A percentile compares a stretch with the other conserved stretches of the same genome.
phyloP scores from a whole-genome alignment of 768 basidiomycete species.

The Mycena olivaceomarginata region DNA sequence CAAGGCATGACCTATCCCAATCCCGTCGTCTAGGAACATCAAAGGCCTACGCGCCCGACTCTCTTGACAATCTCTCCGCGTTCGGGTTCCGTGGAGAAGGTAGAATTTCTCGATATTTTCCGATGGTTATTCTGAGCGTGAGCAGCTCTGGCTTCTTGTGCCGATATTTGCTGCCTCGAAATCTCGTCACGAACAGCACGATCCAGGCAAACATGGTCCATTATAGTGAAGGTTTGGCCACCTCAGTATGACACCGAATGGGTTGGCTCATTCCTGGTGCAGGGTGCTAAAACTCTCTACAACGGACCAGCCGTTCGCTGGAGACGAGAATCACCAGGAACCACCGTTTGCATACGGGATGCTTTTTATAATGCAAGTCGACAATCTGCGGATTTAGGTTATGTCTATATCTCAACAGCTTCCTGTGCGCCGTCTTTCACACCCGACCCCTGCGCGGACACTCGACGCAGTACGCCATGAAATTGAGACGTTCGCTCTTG shows the following conservation, averaged over 20 bases:
- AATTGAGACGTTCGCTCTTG: constrained; percentile 82
- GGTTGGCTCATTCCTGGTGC: constrained; percentile 3
- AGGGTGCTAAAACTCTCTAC: constrained; percentile 84
- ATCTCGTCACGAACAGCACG: constrained; percentile 84
- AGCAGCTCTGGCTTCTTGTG: constrained; percentile 89
- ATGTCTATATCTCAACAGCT: constrained; percentile 66
- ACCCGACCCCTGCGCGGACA: constrained; percentile 75
- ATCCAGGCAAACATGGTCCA: constrained; percentile 82
- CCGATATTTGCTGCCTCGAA: constrained; percentile 87
- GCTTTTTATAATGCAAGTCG: constrained; percentile 89
- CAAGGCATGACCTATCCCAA: constrained; percentile 8
- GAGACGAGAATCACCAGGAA: constrained; percentile 84
- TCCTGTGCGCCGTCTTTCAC: constrained; percentile 86
- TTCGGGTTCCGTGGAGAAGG: constrained; percentile 98
- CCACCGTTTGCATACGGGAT: constrained; percentile 89
- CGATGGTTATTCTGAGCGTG: background rate
- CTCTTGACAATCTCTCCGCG: constrained; percentile 72
- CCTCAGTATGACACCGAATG: background rate
- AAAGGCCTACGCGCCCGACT: constrained; percentile 75
- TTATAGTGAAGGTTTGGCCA: constrained; percentile 82
- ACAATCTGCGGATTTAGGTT: constrained; percentile 27
- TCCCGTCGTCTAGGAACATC: constrained; percentile 74
- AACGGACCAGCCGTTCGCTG: constrained; percentile 85
- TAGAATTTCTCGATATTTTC: constrained; percentile 50
- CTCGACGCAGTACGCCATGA: constrained; percentile 82